Conservation (phyloP, 2,329 filamentous ascomycete genomes). For the Sordariomycetes sp. region DNA sequence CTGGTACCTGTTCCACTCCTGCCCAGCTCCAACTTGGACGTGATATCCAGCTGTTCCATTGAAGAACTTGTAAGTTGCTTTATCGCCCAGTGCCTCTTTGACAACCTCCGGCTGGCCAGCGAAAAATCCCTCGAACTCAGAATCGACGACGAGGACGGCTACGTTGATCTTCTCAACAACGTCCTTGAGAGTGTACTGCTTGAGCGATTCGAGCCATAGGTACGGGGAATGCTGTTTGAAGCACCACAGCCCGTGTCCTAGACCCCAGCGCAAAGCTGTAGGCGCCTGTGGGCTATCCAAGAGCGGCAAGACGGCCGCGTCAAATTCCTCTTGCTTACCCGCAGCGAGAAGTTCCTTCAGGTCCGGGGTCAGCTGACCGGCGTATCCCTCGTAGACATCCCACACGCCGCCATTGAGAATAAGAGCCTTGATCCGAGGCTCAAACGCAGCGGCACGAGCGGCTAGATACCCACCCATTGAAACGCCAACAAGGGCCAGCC, state of each 20-base stretch:
- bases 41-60: slow-evolving; percentile 9
- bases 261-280: slow-evolving; percentile 11
- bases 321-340: slow-evolving; percentile 10
- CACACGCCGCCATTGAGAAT: slow-evolving; percentile 29
- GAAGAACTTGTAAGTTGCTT: slow-evolving; percentile 4
- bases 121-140: slow-evolving; percentile 10
- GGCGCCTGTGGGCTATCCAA: slow-evolving; percentile 3
- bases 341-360: slow-evolving; percentile 6
- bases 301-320: slow-evolving; percentile 7
- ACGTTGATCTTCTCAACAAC: slow-evolving; percentile 11
- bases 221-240: slow-evolving; percentile 14
- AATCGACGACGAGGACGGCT: slow-evolving; percentile 12
- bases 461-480: slow-evolving; percentile 32
- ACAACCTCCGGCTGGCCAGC: slow-evolving; percentile 7
- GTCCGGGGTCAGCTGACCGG: slow-evolving; percentile 4
- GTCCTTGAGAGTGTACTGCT: slow-evolving; percentile 9
- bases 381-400: slow-evolving; percentile 9
- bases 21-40: slow-evolving; percentile 9
- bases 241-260: slow-evolving; percentile 15
- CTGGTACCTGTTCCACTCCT: slow-evolving; percentile 13
- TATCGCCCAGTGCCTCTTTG: slow-evolving; percentile 7
- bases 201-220: slow-evolving; percentile 9
- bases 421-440: slow-evolving; percentile 29
- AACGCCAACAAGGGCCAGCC: slow-evolving; percentile 25
- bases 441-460: slow-evolving; percentile 31